Conservation (phyloP, 768 basidiomycete species). For the Naganishia kalamii region DNA sequence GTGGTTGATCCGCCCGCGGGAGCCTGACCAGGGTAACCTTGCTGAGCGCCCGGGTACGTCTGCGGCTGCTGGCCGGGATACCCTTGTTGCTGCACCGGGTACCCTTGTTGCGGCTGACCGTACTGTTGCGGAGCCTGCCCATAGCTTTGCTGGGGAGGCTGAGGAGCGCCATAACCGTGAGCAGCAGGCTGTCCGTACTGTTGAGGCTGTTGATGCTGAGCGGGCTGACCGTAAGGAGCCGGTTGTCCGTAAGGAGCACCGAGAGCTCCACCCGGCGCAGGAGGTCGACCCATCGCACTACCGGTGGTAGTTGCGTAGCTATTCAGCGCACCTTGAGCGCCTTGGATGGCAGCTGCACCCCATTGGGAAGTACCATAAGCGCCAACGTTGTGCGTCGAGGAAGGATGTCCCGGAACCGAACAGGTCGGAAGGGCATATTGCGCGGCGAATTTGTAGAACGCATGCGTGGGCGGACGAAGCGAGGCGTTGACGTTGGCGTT, state of each 20-base stretch:
- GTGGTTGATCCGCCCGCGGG: constrained; percentile 25
- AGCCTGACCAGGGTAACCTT: constrained; percentile 24
- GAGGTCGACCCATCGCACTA: neutral
- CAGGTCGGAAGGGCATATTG: neutral
- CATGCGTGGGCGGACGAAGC: neutral
- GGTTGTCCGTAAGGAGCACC: constrained; percentile 8
- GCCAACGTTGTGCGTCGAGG: neutral
- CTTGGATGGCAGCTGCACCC: neutral
- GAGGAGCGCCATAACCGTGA: constrained; percentile 24
- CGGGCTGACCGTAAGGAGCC: constrained; percentile 14
- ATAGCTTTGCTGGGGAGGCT: constrained; percentile 29
- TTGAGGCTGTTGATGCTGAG: constrained; percentile 14
- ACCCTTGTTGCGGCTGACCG: constrained; percentile 19
- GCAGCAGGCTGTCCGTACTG: constrained; percentile 21
- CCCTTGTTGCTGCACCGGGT: too few species aligned
- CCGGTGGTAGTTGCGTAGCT: neutral
- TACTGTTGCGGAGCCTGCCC: constrained; percentile 19
- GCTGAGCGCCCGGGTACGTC: constrained; percentile 27
- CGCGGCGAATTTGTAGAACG: neutral
- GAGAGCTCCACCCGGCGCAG: neutral
- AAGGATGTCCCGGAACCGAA: neutral
- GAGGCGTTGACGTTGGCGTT: neutral
- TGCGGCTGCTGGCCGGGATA: constrained; percentile 26
- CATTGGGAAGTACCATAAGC: neutral
- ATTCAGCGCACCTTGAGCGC: neutral